A percentile compares a stretch with the other conserved stretches of the same genome.
Evolutionary conservation across 495 filamentous ascomycete species (phyloP).

Genomic region (Aspergillus sparsus): DNA sequence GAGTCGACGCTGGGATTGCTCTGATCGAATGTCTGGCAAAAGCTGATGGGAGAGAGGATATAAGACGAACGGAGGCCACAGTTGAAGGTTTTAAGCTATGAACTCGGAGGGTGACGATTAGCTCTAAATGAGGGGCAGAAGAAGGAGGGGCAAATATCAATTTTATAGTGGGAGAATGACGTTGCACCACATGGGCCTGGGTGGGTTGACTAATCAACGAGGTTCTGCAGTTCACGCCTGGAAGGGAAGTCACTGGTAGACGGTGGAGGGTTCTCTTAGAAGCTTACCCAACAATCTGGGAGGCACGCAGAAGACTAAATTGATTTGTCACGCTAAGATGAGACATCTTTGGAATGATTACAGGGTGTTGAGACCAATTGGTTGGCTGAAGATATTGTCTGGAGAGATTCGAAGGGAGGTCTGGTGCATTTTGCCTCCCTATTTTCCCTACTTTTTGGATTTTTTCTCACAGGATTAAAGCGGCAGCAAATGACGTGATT

Average conservation of each 20-base stretch:
- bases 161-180: slow-evolving; percentile 28
- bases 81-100: slow-evolving; percentile 22
- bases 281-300: slow-evolving; percentile 26
- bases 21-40: slow-evolving; percentile 12
- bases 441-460: background rate
- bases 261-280: slow-evolving; percentile 10
- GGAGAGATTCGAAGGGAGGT: slow-evolving; percentile 11
- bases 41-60: slow-evolving; percentile 19
- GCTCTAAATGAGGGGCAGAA: slow-evolving; percentile 25
- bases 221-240: no score
- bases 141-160: slow-evolving; percentile 29
- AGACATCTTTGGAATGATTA: slow-evolving; percentile 20
- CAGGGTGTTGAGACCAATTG: slow-evolving; percentile 9
- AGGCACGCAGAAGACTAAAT: slow-evolving; percentile 18
- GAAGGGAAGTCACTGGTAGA: slow-evolving; percentile 1
- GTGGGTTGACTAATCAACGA: slow-evolving; percentile 18
- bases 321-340: slow-evolving; percentile 25
- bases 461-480: slow-evolving; percentile 20
- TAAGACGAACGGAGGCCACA: slow-evolving; percentile 21
- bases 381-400: slow-evolving; percentile 9
- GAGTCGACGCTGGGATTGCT: slow-evolving; percentile 12
- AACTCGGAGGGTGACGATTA: slow-evolving; percentile 22
- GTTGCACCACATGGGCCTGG: slow-evolving; percentile 12
- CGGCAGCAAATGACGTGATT: slow-evolving; percentile 32
- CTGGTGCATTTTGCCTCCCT: background rate